Evolutionary conservation across 768 basidiomycete species (phyloP).

Genomic region (Hypholoma fasciculare): DNA sequence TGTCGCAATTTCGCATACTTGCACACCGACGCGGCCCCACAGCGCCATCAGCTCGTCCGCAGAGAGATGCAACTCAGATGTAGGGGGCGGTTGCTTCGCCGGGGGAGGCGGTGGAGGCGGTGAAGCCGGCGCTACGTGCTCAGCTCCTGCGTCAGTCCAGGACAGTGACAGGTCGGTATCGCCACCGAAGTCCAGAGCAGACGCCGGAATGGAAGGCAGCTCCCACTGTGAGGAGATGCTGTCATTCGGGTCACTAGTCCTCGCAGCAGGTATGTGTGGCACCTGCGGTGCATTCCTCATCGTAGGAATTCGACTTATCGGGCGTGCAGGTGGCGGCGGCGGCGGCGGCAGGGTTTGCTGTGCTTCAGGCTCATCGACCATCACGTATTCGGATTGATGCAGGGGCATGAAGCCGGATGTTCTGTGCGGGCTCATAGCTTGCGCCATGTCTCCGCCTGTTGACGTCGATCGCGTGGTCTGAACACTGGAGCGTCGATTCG

Average conservation of each 20-base stretch:
- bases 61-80: slow-evolving; percentile 38
- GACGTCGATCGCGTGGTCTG: slow-evolving; percentile 36
- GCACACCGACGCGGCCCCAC: slow-evolving; percentile 75
- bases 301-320: slow-evolving; percentile 40
- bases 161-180: slow-evolving; percentile 52
- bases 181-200: slow-evolving; percentile 51
- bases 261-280: slow-evolving; percentile 21
- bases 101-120: slow-evolving; percentile 22
- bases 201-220: slow-evolving; percentile 57
- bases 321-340: slow-evolving; percentile 51
- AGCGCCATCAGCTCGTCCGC: slow-evolving; percentile 69
- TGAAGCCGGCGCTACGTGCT: slow-evolving; percentile 20
- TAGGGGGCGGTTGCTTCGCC: slow-evolving; percentile 15
- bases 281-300: slow-evolving; percentile 31
- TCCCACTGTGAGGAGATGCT: slow-evolving; percentile 62
- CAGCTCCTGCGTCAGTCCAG: slow-evolving; percentile 58
- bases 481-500: slow-evolving; percentile 39
- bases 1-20: slow-evolving; percentile 70
- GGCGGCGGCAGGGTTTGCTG: slow-evolving; percentile 46
- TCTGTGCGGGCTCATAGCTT: slow-evolving; percentile 17
- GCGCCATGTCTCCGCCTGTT: slow-evolving; percentile 16
- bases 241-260: slow-evolving; percentile 28
- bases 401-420: slow-evolving; percentile 22
- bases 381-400: slow-evolving; percentile 55
- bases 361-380: slow-evolving; percentile 54